Percentiles rank a stretch among this genome's conserved stretches.
Evolutionary conservation across 371 early-diverging fungal species (phyloP).

Genomic region (Syncephalastrum sp.): DNA sequence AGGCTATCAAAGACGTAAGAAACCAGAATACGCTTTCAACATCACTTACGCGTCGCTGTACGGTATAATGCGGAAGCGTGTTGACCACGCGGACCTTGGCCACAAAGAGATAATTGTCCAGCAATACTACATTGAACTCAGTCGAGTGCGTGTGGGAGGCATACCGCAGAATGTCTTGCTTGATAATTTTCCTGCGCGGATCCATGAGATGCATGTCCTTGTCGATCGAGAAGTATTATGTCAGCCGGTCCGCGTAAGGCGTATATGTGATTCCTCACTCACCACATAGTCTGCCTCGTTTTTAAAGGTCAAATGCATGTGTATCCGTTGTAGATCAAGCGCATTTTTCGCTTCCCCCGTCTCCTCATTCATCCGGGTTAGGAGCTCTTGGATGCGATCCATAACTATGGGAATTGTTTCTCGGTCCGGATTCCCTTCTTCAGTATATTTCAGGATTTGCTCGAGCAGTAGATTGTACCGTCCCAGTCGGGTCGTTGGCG

Average conservation of each 20-base stretch:
- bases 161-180: conserved; percentile 73
- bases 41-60: conserved; percentile 24
- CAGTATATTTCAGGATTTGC: conserved; percentile 77
- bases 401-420: conserved; percentile 61
- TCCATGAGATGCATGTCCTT: conserved; percentile 75
- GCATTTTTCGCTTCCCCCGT: conserved; percentile 84
- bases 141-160: conserved; percentile 57
- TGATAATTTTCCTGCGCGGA: conserved; percentile 71
- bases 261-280: conserved; percentile 57
- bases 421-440: conserved; percentile 74
- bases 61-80: conserved; percentile 26
- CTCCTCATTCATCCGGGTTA: conserved; percentile 76
- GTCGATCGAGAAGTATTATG: neutral
- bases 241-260: conserved; percentile 68
- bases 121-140: conserved; percentile 75
- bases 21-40: neutral
- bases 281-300: conserved; percentile 24
- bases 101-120: conserved; percentile 85
- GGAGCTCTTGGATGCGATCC: conserved; percentile 61
- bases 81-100: conserved; percentile 54
- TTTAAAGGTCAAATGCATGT: conserved; percentile 26
- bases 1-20: conserved; percentile 40
- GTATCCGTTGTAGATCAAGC: conserved; percentile 57
- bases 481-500: conserved; percentile 85
- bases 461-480: conserved; percentile 84